Conservation (phyloP, 1,284 basidiomycete genomes). For the Leucoagaricus sp. region DNA sequence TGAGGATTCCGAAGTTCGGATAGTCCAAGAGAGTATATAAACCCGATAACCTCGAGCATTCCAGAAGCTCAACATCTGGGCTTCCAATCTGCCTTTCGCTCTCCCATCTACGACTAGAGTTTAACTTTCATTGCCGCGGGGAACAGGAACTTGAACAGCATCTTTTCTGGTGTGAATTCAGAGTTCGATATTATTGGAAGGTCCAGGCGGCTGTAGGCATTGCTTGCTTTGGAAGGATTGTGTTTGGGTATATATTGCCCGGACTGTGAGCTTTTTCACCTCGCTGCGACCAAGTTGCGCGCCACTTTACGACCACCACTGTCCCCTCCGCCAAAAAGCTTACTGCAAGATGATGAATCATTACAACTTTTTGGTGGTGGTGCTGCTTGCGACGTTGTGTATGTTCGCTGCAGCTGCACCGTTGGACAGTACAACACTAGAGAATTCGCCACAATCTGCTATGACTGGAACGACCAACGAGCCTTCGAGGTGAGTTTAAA, state of each 20-base stretch:
- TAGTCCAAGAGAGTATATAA: constrained; percentile 6
- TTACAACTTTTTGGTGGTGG: not conserved
- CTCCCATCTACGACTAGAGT: too few relatives aligned
- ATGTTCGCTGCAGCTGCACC: constrained; percentile 10
- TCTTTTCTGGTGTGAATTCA: too few relatives aligned
- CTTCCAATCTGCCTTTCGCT: too few relatives aligned
- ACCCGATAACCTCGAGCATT: constrained; percentile 4
- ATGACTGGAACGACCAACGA: not conserved
- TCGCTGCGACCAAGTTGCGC: too few relatives aligned
- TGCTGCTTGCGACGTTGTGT: not conserved
- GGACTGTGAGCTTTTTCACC: too few relatives aligned
- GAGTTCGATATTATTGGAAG: not conserved
- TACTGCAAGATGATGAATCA: not conserved
- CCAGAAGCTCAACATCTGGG: too few relatives aligned
- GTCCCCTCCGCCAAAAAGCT: not conserved
- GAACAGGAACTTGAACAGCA: too few relatives aligned
- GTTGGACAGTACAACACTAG: not conserved
- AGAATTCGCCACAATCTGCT: not conserved
- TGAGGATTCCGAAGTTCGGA: not conserved
- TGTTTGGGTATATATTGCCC: too few relatives aligned
- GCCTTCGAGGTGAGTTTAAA: constrained; percentile 2
- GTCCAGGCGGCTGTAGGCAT: not conserved
- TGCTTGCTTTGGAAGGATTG: too few relatives aligned
- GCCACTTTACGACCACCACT: not conserved
- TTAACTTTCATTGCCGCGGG: constrained; percentile 13